Base-by-base conservation (phyloP, 345 rosid species). In the Citrus unshiu region DNA sequence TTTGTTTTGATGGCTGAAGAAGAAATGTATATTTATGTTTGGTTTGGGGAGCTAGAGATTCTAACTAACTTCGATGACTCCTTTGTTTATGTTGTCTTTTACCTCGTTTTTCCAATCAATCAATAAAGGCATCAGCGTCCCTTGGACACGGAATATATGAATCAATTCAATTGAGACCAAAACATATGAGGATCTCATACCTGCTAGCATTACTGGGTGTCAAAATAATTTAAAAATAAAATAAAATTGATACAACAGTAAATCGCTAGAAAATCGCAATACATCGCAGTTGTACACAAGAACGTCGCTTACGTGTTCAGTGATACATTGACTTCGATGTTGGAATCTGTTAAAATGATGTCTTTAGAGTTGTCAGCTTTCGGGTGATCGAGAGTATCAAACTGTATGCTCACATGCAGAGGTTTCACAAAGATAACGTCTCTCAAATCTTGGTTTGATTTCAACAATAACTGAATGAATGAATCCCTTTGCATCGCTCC, bases 391-490 rank as follows among this genome's bases (percentile, higher is more conserved):
- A 29, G 83, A 3, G 85, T 72, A 72, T 90, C 85, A 12, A 97
- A 78, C 61, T 77, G 87, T 84, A 97, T 83, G 72, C 92, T 89
- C 64, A 92, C 91, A 63, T 91, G 94, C 34, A 97, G 71, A 0
- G 98, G 94, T 81, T 85, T 97, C 75, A 89, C 61, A 74, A 97
- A 91, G 69, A 90, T 77, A 62, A 89, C 76, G 75, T 94, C 93
- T 81, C 86, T 87, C 80, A 93, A 54, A 83, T 94, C 91, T 67
- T 83, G 78, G 58, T 80, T 80, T 29, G 93, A 88, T 80, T 84
- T 85, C 66, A 84, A 80, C 93, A 94, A 80, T 54, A 83, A 75
- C 83, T 82, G 85, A 83, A 85, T 79, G 90, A 86, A 91, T 62
- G 86, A 62, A 79, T 91, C 88, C 78, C 84, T 79, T 24, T 51